phyloP scores from a whole-genome alignment of 2,329 filamentous ascomycete species.

The Karstenula rhodostoma region DNA sequence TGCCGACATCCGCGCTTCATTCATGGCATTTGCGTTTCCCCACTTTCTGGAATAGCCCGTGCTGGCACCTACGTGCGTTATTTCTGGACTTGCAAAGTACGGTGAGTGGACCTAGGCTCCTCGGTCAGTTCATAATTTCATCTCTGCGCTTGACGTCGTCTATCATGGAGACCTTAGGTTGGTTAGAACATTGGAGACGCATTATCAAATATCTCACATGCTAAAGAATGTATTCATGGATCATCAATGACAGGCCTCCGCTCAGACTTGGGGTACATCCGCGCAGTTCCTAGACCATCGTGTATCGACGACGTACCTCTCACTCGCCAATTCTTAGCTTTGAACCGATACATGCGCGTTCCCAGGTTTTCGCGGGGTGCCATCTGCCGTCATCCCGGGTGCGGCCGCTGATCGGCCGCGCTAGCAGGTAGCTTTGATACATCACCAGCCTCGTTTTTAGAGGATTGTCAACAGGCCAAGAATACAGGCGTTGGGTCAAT shows the following conservation, averaged over 20 bases:
- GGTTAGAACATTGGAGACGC: not conserved
- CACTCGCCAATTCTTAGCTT: not conserved
- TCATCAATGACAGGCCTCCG: not conserved
- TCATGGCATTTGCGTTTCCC: not conserved
- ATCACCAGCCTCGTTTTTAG: not conserved
- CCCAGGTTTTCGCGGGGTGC: not conserved
- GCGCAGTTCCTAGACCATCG: not conserved
- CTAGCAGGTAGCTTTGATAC: not conserved
- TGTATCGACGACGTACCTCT: not conserved
- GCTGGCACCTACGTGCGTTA: not conserved
- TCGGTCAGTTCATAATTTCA: not conserved
- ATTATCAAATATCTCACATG: too few species aligned
- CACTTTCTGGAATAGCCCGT: not conserved
- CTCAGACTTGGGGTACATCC: not conserved
- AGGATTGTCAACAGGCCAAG: not conserved
- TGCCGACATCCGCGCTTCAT: not conserved
- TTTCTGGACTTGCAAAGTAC: not conserved
- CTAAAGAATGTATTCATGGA: too few species aligned
- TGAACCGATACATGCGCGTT: not conserved
- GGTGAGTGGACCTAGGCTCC: not conserved
- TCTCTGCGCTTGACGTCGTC: not conserved
- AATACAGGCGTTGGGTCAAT: not conserved
- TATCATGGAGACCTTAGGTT: not conserved
- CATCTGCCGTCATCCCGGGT: constrained; percentile 1
- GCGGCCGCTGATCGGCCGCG: constrained; percentile 2